Evolutionary conservation across 2,329 filamentous ascomycete species (phyloP), one percentile per base, ranked within the genome.

Genomic region (Talaromyces sp.): DNA sequence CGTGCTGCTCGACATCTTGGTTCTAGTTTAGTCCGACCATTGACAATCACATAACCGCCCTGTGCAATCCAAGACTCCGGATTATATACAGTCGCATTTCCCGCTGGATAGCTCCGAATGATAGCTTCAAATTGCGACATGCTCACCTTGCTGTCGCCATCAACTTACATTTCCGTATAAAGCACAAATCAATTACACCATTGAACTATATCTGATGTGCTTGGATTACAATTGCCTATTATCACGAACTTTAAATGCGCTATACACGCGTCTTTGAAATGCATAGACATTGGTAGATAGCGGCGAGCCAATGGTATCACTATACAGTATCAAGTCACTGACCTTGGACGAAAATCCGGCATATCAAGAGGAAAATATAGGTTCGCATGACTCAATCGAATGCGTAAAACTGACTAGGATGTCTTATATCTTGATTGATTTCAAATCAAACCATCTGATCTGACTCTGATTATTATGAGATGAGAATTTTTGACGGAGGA

Each of bases 201-300:
- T 58, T n/a, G 1, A 25, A 40, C 54, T 22, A 58, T 40, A 40
- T 58, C 10, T 58, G 54, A 25, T 58, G n/a, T 58, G 54, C 54
- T 40, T 38, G 17, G 1, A 7, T 58, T 2, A 11, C 7, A 56
- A 36, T 22, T 58, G 8, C n/a, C n/a, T 29, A 5, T 17, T 38
- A 58, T 38, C 2, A 22, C 22, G 3, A 2, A 22, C 15, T 31
- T 56, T 1, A 22, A 38, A 58, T 38, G 31, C 17, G 2, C 15
- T 15, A 58, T n/a, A 40, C 19, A 58, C 10, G 34, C 22, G 31
- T 40, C 22, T 31, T 58, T 38, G 1, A 5, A 31, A 8, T n/a
- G 6, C 8, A 15, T 19, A 36, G 25, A 58, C 19, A 3, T 38
- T 58, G n/a, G 27, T 58, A 25, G 34, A 58, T 27, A 38, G 19